Percentiles rank a stretch among this genome's conserved stretches.
Evolutionary conservation across 169 alveolate genomes (phyloP).

Genomic region (Eimeria necatrix): DNA sequence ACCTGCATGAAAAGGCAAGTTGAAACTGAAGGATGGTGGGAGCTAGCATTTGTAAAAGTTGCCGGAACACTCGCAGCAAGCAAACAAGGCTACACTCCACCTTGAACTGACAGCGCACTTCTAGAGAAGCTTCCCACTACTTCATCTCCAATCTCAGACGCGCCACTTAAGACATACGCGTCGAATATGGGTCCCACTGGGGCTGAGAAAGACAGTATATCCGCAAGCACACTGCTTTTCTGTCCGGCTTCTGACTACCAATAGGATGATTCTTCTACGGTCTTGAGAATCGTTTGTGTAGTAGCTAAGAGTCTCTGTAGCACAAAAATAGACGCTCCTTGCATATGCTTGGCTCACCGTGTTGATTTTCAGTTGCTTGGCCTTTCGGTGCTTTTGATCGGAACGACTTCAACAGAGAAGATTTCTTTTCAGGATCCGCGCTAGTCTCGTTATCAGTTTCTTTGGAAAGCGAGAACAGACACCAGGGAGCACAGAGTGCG

Average conservation of each 20-base stretch:
- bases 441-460: too few species aligned
- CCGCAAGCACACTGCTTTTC: background rate
- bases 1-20: background rate
- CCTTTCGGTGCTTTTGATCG: background rate
- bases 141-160: background rate
- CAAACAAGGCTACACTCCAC: background rate
- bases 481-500: too few species aligned
- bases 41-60: too few species aligned
- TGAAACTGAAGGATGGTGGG: too few species aligned
- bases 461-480: too few species aligned
- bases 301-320: background rate
- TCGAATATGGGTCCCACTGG: constrained; percentile 35
- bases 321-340: background rate
- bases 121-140: background rate
- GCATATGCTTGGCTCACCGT: background rate
- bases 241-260: background rate
- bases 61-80: background rate
- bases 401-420: background rate
- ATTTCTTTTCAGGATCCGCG: background rate
- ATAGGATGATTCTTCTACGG: background rate
- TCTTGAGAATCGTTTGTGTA: background rate
- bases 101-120: background rate
- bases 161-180: background rate
- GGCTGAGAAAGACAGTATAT: background rate
- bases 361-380: background rate